Conservation (phyloP, 768 basidiomycete genomes). For the Naganishia vishniacii region DNA sequence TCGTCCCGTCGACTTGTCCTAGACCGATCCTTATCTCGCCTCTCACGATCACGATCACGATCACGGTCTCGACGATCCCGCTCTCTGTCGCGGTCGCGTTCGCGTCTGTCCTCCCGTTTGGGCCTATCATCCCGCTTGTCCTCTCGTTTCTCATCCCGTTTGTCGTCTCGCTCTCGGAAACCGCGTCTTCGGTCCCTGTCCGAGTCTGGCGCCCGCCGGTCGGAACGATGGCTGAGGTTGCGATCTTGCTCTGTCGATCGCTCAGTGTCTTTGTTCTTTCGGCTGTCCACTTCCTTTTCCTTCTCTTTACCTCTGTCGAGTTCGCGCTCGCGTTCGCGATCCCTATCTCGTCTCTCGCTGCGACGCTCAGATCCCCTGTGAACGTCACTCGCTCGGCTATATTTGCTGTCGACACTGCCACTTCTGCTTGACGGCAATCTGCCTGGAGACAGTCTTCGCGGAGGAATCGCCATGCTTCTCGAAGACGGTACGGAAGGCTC, state of each 20-base stretch:
- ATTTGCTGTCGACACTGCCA: conserved; percentile 25
- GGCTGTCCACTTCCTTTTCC: background rate
- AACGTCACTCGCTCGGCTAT: conserved; percentile 16
- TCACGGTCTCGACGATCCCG: conserved; percentile 24
- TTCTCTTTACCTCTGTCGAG: conserved; percentile 12
- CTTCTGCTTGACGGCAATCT: conserved; percentile 2
- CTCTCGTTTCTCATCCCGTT: conserved; percentile 2
- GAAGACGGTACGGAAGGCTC: background rate
- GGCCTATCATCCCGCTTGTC: conserved; percentile 2
- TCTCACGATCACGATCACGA: conserved; percentile 17
- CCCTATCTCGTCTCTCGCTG: background rate
- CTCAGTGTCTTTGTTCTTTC: conserved; percentile 2
- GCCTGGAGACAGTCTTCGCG: background rate
- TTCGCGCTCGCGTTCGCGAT: conserved; percentile 10
- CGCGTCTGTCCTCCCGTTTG: background rate
- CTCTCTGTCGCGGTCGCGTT: background rate
- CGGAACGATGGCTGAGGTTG: background rate
- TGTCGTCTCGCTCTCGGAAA: conserved; percentile 1
- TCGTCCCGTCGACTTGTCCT: background rate
- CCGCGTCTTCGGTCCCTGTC: conserved; percentile 13
- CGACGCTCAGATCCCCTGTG: conserved; percentile 15
- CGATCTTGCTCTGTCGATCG: background rate
- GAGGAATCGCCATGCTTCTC: background rate
- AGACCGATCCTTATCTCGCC: background rate
- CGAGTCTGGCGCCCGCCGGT: conserved; percentile 4